Evolutionary conservation across 2,329 filamentous ascomycete species (phyloP).

Genomic region (Arthrobotrys conoides): DNA sequence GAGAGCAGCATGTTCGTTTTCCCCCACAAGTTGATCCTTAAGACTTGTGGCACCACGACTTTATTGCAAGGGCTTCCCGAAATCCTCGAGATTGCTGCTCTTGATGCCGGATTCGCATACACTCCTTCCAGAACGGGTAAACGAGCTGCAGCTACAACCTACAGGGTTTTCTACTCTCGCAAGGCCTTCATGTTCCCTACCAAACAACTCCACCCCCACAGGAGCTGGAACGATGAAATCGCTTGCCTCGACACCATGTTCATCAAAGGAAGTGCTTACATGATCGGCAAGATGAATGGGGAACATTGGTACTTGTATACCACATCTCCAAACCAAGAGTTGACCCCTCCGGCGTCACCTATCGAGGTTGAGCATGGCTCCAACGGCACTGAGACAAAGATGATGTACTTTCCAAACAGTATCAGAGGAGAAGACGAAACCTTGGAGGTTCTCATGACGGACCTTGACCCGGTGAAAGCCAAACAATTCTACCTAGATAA

Average conservation of each 20-base stretch:
- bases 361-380: slow-evolving; percentile 55
- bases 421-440: slow-evolving; percentile 78
- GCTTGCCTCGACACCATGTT: slow-evolving; percentile 93
- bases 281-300: slow-evolving; percentile 99
- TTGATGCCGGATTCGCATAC: slow-evolving; percentile 87
- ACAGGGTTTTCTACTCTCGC: slow-evolving; percentile 97
- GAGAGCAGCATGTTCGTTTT: slow-evolving; percentile 99
- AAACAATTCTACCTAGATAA: slow-evolving; percentile 82
- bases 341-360: slow-evolving; percentile 75
- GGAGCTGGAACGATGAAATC: slow-evolving; percentile 98
- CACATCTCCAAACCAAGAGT: slow-evolving; percentile 89
- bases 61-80: slow-evolving; percentile 89
- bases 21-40: slow-evolving; percentile 98
- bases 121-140: slow-evolving; percentile 70
- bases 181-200: slow-evolving; percentile 99
- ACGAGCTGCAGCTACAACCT: slow-evolving; percentile 84
- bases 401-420: slow-evolving; percentile 74
- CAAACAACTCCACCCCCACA: slow-evolving; percentile 91
- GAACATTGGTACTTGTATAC: slow-evolving; percentile 99
- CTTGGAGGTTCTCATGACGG: slow-evolving; percentile 80
- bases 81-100: slow-evolving; percentile 90
- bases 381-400: slow-evolving; percentile 72
- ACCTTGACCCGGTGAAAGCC: slow-evolving; percentile 77
- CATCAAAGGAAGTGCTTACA: slow-evolving; percentile 92
- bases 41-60: slow-evolving; percentile 98